phyloP scores from a whole-genome alignment of 768 basidiomycete species.

The Heimioporus sp. region DNA sequence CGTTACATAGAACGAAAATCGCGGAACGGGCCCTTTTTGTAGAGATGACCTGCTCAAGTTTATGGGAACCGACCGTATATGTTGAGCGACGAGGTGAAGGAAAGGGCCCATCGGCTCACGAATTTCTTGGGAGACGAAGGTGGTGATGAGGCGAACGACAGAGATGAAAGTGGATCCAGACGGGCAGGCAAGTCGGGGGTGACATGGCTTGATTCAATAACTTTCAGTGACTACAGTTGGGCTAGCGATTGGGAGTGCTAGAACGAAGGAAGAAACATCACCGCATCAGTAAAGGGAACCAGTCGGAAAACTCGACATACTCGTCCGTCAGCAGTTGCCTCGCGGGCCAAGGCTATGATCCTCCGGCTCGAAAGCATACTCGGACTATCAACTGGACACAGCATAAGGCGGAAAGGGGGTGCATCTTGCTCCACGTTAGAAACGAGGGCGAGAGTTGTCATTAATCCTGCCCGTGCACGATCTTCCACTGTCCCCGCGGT shows the following conservation, averaged over 20 bases:
- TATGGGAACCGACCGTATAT: slow-evolving; percentile 52
- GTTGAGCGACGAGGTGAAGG: slow-evolving; percentile 29
- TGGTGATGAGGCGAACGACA: no score
- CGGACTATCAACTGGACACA: slow-evolving; percentile 32
- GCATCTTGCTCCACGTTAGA: slow-evolving; percentile 26
- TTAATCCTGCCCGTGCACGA: not conserved
- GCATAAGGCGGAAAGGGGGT: slow-evolving; percentile 30
- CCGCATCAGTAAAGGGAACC: not conserved
- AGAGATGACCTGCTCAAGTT: slow-evolving; percentile 45
- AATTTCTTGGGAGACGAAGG: no score
- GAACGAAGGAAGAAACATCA: not conserved
- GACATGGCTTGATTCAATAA: slow-evolving; percentile 23
- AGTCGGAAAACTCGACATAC: slow-evolving; percentile 11
- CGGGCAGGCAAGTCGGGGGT: slow-evolving; percentile 24
- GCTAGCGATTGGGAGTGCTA: slow-evolving; percentile 27
- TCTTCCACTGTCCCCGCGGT: not conserved
- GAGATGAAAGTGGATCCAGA: slow-evolving; percentile 24
- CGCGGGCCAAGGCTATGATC: slow-evolving; percentile 18
- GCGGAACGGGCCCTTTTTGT: no score
- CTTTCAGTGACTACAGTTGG: slow-evolving; percentile 33
- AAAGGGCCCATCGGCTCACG: no score
- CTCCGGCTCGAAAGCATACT: slow-evolving; percentile 24
- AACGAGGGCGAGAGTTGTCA: slow-evolving; percentile 16
- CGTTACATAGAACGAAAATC: no score
- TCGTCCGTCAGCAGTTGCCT: slow-evolving; percentile 29